Base-by-base conservation (phyloP, 257 asterid species). In the Przewalskia tangutica region DNA sequence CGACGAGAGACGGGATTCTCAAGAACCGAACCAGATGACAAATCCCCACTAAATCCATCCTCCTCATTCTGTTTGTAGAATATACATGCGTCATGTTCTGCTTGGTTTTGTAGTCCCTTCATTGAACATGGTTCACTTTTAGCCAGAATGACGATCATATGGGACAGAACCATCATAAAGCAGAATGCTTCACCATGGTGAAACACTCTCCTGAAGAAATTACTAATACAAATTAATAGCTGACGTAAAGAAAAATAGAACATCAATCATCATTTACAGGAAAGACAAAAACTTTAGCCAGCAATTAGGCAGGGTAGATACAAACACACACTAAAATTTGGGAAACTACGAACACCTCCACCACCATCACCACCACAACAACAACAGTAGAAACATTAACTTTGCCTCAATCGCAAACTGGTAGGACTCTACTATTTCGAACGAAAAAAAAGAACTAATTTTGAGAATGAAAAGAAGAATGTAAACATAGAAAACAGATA, bases 21-120 rank as follows among this genome's bases (percentile, higher is more conserved):
- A 3, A 85, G 85, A 34, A 14, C 84, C 77, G 63, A 82, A 14
- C 83, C 87, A 2, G 87, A 83, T 83, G 79, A 80, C 60, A 80
- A 73, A 79, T 86, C 87, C 65, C 77, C 86, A 84, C 76, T 84
- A 58, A 73, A 82, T 16, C 76, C 81, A 79, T 82, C 89, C 34
- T 77, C 84, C 11, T 42, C n/a, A 48, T 48, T 81, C 70, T 81
- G 86, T 65, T 55, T 70, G 64, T 73, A 82, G 77, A 88, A 81
- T 86, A 80, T 67, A 84, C 91, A 91, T 65, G 88, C 82, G 64
- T 83, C 91, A 75, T 77, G 53, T 23, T 85, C 87, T 78, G 85
- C 85, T 68, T 79, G 86, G 60, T 77, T 38, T 42, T 81, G 85
- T 42, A 77, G 84, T 67, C 87, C 93, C 77, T 82, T 70, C 8